Percentiles rank a stretch among this genome's conserved stretches.
Conservation (phyloP, 2,329 filamentous ascomycete genomes). For the Sporothrix sp. region DNA sequence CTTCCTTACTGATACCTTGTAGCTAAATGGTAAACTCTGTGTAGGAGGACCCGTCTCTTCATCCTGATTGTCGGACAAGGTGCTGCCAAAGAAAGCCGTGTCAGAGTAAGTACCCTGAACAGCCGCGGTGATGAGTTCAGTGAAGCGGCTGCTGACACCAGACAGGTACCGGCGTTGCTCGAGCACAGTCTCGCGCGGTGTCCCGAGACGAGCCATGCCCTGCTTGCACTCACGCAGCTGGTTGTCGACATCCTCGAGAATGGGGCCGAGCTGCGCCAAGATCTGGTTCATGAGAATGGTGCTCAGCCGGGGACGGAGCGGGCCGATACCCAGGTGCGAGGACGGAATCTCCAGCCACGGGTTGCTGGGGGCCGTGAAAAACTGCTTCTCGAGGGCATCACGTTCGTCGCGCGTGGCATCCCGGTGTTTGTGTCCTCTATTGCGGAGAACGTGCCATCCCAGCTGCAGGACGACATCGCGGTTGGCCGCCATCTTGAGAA, state of each 20-base stretch:
- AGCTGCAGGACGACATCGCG: constrained; percentile 37
- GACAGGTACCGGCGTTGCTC: constrained; percentile 25
- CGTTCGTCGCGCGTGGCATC: constrained; percentile 26
- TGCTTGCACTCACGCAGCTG: constrained; percentile 27
- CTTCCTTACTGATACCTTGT: background rate
- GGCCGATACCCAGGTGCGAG: constrained; percentile 35
- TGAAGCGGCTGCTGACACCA: constrained; percentile 21
- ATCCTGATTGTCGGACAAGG: no score
- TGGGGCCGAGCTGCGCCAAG: constrained; percentile 33
- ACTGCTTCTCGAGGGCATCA: constrained; percentile 34
- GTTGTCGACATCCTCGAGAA: constrained; percentile 33
- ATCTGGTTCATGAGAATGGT: constrained; percentile 40
- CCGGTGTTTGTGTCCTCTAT: constrained; percentile 32
- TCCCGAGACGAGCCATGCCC: constrained; percentile 25
- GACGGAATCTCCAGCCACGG: constrained; percentile 29
- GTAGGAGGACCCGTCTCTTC: background rate
- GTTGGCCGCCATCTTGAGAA: constrained; percentile 35
- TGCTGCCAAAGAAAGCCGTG: constrained; percentile 18
- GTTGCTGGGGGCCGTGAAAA: constrained; percentile 30
- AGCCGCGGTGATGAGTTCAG: constrained; percentile 20
- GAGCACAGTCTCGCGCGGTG: constrained; percentile 3
- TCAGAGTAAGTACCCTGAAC: constrained; percentile 24
- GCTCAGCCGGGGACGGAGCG: constrained; percentile 41
- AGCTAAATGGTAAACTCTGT: background rate
- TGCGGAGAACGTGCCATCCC: constrained; percentile 45